Base-by-base conservation (phyloP, 2,329 filamentous ascomycete species). In the Pyrenochaeta sp. region DNA sequence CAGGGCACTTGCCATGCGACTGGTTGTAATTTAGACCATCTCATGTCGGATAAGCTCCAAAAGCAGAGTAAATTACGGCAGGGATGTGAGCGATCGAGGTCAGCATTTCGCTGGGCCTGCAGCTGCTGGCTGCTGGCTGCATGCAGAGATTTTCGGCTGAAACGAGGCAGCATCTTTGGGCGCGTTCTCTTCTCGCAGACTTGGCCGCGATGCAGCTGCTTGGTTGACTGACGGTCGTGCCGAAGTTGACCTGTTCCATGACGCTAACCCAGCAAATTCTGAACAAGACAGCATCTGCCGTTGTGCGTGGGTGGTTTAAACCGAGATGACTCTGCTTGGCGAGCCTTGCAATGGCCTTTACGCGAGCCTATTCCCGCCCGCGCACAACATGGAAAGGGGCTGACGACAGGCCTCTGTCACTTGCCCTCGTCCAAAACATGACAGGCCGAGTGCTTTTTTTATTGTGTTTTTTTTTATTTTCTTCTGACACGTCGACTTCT, bases 31-130 rank as follows among this genome's bases (percentile, higher is more conserved):
- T 64, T 67, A 65, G 61, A 47, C 49, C 58, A 59, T 30, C 52
- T 63, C 61, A 64, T 62, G 59, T 68, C 64, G 64, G 63, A 52
- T 62, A 62, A 66, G 62, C 52, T 62, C 65, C 62, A 64, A 69
- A 73, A 73, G 50, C 67, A 64, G 66, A 64, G 66, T 67, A 74
- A 72, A 68, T 72, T 68, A 68, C 65, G 56, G 50, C 68, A 57
- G 54, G 65, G 62, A 56, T 72, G 25, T 50, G 49, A 57, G 52
- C 47, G 64, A 72, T 65, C 62, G 43, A 59, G 32, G 53, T 57
- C 61, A 54, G 50, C 53, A 27, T 55, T 32, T 15, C 25, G 56
- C 42, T 44, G 13, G 40, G 47, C 40, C 46, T 55, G 53, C 32
- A 36, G 19, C 40, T 51, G 32, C 24, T 55, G 52, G 24, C 43